phyloP scores from a whole-genome alignment of 106 monocot species.

The Alisma plantagoaquatica region DNA sequence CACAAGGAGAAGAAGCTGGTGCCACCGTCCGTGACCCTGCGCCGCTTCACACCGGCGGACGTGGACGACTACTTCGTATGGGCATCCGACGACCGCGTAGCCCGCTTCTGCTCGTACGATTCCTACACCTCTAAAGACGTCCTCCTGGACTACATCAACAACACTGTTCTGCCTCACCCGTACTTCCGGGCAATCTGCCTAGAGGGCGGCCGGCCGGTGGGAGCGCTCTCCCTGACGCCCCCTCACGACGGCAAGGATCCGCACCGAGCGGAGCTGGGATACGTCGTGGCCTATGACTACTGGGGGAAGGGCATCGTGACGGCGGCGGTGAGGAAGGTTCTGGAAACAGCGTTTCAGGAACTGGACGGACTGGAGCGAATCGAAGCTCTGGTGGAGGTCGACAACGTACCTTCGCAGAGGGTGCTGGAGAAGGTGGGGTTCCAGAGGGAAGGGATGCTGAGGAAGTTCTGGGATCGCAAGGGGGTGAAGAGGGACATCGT shows the following conservation, averaged over 20 bases:
- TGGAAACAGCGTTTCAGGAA: constrained; percentile 36
- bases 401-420: constrained; percentile 26
- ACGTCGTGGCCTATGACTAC: constrained; percentile 16
- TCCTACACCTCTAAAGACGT: constrained; percentile 33
- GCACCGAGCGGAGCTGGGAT: constrained; percentile 29
- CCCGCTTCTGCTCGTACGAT: constrained; percentile 32
- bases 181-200: constrained; percentile 27
- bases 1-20: background rate
- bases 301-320: constrained; percentile 43
- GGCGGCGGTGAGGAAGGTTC: too few species aligned
- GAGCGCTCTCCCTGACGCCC: constrained; percentile 28
- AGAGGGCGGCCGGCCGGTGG: constrained; percentile 32
- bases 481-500: constrained; percentile 24
- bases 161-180: constrained; percentile 5
- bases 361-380: constrained; percentile 29
- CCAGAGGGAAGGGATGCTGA: constrained; percentile 27
- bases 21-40: constrained; percentile 26
- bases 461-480: constrained; percentile 22
- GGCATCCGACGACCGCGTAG: constrained; percentile 60
- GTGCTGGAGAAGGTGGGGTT: constrained; percentile 57
- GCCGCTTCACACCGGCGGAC: constrained; percentile 43
- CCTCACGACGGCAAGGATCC: background rate
- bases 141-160: constrained; percentile 8
- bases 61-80: constrained; percentile 44
- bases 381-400: constrained; percentile 38